Evolutionary conservation across 495 filamentous ascomycete genomes (phyloP), one percentile per base, ranked within the genome.

Genomic region (Annulohypoxylon maeteangense): DNA sequence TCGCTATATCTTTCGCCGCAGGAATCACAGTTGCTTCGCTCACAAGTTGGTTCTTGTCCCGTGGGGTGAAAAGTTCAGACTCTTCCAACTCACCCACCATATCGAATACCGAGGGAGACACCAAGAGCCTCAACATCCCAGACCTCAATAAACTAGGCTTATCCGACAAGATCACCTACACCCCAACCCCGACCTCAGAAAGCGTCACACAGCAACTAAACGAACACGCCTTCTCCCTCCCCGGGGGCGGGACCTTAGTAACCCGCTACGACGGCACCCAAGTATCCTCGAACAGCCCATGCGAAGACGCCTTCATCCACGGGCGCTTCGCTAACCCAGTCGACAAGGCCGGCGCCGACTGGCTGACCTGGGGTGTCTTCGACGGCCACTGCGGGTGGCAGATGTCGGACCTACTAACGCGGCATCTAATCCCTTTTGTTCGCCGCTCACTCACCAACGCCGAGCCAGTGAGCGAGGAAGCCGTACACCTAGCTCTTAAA

Each of bases 351-450:
- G 74, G 54, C 16, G 71, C 77, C 4, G 70, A 79, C 7, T 88
- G 87, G 86, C 75, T 85, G 67, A 78, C 81, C 12, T 77, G 75
- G 75, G 75, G 65, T 7, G 75, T 77, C 7, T 87, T 84, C 55
- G 86, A 88, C 62, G 86, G 86, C 1, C 86, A 88, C 68, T 74
- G 76, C 11, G 85, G 84, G 10, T 78, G 75, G 64, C 79, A 84
- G 40, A 82, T 84, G 10, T 80, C 85, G 7, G 71, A 78, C 2
- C 44, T 83, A 4, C 72, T 88, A 7, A 77, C 75, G 32, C 70
- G 74, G 22, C 74, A 81, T 22, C 76, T 87, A 0, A 64, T 86
- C 27, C 80, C 80, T 0, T 82, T 78, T 31, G 79, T 88, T 3
- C 74, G 74, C 31, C 68, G 74, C 12, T 77, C 79, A 11, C 72